Conservation (phyloP, 1,284 basidiomycete species). For the Dichomitus squalens region DNA sequence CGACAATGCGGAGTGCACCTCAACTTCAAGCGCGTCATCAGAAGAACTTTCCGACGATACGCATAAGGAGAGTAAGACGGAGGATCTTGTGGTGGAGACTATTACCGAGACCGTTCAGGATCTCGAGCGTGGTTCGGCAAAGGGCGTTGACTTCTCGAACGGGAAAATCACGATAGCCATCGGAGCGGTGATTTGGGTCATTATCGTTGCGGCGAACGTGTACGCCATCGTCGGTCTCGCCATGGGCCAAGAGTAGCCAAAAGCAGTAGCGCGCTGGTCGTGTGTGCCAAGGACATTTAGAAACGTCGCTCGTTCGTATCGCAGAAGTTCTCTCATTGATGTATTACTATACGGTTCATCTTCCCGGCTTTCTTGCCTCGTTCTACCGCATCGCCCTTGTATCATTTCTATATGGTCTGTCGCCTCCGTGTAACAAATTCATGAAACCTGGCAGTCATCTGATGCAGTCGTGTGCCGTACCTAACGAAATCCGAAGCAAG, state of each 20-base stretch:
- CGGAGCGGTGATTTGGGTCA: constrained; percentile 60
- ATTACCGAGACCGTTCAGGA: background rate
- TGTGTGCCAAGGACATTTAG: background rate
- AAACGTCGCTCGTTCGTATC: background rate
- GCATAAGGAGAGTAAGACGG: background rate
- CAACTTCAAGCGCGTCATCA: background rate
- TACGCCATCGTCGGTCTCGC: constrained; percentile 59
- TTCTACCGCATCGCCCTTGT: background rate
- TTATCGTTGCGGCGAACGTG: constrained; percentile 69
- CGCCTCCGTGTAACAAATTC: background rate
- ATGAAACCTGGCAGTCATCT: background rate
- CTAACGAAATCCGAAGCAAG: too few relatives aligned
- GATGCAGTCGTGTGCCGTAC: background rate
- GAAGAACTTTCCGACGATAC: background rate
- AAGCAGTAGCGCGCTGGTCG: background rate
- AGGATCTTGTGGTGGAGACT: background rate
- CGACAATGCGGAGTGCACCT: constrained; percentile 24
- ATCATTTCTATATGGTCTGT: background rate
- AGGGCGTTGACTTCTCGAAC: constrained; percentile 61
- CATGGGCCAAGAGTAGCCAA: constrained; percentile 18
- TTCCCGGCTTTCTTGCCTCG: background rate
- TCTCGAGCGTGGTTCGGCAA: constrained; percentile 20
- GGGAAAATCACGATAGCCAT: constrained; percentile 52
- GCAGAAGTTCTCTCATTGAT: background rate
- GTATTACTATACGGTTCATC: background rate